Base-by-base conservation (phyloP, 768 basidiomycete species). In the Rubroboletus satanas region DNA sequence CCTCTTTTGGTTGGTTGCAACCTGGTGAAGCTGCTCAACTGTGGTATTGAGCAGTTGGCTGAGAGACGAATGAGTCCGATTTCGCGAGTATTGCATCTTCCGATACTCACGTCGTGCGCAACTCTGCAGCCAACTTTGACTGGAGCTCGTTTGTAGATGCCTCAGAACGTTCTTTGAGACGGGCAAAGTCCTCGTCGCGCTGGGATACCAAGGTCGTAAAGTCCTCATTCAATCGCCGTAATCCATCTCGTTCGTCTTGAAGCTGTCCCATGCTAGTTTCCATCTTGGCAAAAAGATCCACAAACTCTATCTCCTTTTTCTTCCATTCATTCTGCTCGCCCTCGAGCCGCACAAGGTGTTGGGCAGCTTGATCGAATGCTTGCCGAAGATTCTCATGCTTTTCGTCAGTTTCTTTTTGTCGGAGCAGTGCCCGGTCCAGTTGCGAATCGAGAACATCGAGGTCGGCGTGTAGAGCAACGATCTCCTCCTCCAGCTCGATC, bases 371-470 rank as follows among this genome's bases (percentile, higher is more conserved):
- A 49, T 91, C 87, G 66, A 93, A 93, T 15, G 85, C 87, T 46
- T 79, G 74, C 28, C 83, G 79, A 47, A 92, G 75, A 14, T 82
- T 77, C 54, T 85, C 83, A 55, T 90, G 82, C 63, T 89, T 90
- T 69, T 88, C 87, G 56, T 93, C 89, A 41, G 79, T 83, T 61
- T 90, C 84, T 68, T 87, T 90, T 70, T 92, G 88, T 41, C 87
- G 76, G 37, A 81, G 78, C 65, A 93, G 77, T 0, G 89, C 87
- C 8, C 88, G 81, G 53, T 90, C 90, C 9, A 96, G 79, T 64
- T 98, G 93, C 4, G 85, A 87, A 62, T 95, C 92, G 12, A 96
- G 76, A 3, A 83, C 78, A 53, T 94, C 90, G 43, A 96, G 77
- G 63, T 98, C 95, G 4, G 78, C 76, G 62, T 97, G 92, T 21